Evolutionary conservation across 2,329 filamentous ascomycete species (phyloP).

Genomic region (Ceratocystis cacaofunesta): DNA sequence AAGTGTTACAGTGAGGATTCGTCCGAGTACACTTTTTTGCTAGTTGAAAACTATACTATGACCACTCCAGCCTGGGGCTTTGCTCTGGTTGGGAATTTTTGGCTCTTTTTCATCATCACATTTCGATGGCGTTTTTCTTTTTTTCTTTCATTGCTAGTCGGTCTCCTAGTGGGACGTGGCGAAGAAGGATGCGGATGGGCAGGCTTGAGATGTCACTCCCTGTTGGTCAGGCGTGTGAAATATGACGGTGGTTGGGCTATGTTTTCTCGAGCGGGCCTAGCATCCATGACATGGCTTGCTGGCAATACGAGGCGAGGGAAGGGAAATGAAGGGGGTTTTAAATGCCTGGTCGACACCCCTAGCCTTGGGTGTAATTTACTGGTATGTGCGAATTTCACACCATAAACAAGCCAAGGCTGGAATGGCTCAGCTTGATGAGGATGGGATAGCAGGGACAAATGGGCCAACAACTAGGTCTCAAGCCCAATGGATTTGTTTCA

Average conservation of each 20-base stretch:
- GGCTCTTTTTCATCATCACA: constrained; percentile 28
- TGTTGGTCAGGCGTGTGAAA: too few species aligned
- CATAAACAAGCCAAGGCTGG: neutral
- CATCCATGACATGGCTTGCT: neutral
- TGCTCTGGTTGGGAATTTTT: constrained; percentile 60
- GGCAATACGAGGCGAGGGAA: neutral
- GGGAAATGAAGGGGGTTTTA: neutral
- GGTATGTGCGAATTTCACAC: neutral
- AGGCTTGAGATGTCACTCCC: too few species aligned
- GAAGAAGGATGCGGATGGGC: constrained; percentile 26
- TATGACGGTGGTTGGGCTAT: too few species aligned
- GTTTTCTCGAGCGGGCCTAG: too few species aligned
- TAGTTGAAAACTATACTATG: constrained; percentile 73
- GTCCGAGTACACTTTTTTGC: constrained; percentile 62
- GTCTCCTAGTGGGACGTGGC: constrained; percentile 24
- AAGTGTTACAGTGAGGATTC: constrained; percentile 69
- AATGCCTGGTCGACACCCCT: neutral
- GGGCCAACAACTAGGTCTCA: neutral
- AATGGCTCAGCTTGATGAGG: neutral
- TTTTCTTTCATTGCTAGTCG: constrained; percentile 30
- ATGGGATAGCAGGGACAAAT: neutral
- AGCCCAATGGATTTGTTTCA: neutral
- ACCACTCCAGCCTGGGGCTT: constrained; percentile 51
- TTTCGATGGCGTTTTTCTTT: constrained; percentile 19
- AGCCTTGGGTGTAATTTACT: neutral